Base-by-base conservation (phyloP, 2,329 filamentous ascomycete genomes). In the Bipolaris zeicola region DNA sequence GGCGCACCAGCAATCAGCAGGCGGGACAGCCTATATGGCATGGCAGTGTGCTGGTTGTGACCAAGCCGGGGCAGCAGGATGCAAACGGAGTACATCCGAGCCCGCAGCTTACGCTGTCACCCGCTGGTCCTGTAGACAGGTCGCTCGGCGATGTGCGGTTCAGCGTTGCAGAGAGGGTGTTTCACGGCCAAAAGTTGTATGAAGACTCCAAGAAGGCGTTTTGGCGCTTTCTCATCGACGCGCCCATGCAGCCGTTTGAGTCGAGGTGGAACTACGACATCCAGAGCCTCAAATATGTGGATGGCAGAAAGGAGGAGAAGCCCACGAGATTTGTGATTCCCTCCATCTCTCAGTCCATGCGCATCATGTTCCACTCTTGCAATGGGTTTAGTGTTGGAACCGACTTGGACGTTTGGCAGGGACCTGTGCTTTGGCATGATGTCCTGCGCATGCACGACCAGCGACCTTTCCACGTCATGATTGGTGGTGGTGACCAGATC, bases 401-500 rank as follows among this genome's bases (percentile, higher is more conserved):
- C 0, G 85, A 88, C 61, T 81, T 85, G 67, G 81, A 87, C 20
- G 82, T 81, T 10, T 88, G 85, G 85, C 80, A 82, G 34, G 86
- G 86, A 1, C 83, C 83, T 2, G 83, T 81, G 22, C 76, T 89
- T 28, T 88, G 86, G 86, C 85, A 87, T 61, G 86, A 88, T 60
- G 86, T 87, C 31, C 69, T 88, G 53, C 82, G 86, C 43, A 77
- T 85, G 55, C 86, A 89, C 65, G 80, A 80, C 64, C 71, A 83
- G 70, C 80, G 80, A 61, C 85, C 86, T 6, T 87, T 88, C 72
- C 85, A 87, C 68, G 83, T 87, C 63, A 90, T 89, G 88, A 85
- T 97, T 60, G 94, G 94, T 50, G 94, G 94, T 55, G 94, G 94
- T 57, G 94, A 98, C 71, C 94, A 97, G 77, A 87, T 88, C 64